Evolutionary conservation across 768 basidiomycete species (phyloP).

Genomic region (Rhodotorula graminis): DNA sequence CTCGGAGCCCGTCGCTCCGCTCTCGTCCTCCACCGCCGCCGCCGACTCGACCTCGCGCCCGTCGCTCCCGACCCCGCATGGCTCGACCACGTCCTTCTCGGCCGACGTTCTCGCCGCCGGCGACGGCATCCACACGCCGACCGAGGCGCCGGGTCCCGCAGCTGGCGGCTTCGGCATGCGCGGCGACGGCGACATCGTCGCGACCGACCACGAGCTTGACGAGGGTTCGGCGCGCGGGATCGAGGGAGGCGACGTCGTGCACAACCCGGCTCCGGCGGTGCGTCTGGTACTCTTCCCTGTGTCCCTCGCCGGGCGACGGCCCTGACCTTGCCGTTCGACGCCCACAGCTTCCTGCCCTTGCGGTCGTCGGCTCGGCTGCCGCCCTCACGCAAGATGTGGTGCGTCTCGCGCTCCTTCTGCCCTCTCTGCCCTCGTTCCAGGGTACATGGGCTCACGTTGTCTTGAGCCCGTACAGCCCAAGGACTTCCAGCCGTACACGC

Average conservation of each 20-base stretch:
- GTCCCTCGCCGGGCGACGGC: too few species aligned
- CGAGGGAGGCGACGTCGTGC: neutral
- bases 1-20: neutral
- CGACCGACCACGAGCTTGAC: constrained; percentile 3
- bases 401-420: too few species aligned
- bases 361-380: too few species aligned
- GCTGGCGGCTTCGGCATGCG: neutral
- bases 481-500: constrained; percentile 25
- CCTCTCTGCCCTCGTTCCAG: too few species aligned
- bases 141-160: constrained; percentile 1
- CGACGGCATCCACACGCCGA: constrained; percentile 15
- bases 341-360: too few species aligned
- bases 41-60: neutral
- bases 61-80: neutral
- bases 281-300: neutral
- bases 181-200: neutral
- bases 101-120: constrained; percentile 26
- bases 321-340: too few species aligned
- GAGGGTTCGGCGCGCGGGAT: neutral
- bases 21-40: too few species aligned
- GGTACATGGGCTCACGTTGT: too few species aligned
- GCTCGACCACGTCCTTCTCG: constrained; percentile 13
- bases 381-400: too few species aligned
- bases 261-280: constrained; percentile 7
- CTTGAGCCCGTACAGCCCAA: neutral